Conservation (phyloP, 306 rosid genomes). For the Medicago lupulina region DNA sequence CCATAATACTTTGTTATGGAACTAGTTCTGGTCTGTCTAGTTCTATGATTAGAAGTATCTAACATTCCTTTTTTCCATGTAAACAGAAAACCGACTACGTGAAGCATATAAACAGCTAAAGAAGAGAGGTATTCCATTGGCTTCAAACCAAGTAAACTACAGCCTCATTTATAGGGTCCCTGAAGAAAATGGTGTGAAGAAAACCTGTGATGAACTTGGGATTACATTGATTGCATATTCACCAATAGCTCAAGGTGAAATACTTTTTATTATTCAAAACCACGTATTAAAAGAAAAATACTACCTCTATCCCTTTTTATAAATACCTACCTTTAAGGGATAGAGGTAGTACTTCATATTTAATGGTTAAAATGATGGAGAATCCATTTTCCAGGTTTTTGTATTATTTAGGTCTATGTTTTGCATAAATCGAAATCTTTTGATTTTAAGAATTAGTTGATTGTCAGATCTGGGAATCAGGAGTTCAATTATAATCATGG, state of each 20-base stretch:
- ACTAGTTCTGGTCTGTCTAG: slow-evolving; percentile 19
- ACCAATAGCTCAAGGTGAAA: slow-evolving; percentile 90
- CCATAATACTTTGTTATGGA: not conserved
- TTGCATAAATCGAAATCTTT: too few species aligned
- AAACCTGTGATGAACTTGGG: slow-evolving; percentile 91
- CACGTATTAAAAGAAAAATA: too few species aligned
- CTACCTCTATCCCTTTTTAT: too few species aligned
- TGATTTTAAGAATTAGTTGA: too few species aligned
- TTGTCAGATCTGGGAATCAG: too few species aligned
- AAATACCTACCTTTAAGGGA: too few species aligned
- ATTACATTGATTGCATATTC: slow-evolving; percentile 89
- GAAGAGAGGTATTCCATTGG: slow-evolving; percentile 88
- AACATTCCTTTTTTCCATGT: slow-evolving; percentile 9
- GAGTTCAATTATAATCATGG: too few species aligned
- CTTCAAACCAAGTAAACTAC: slow-evolving; percentile 94
- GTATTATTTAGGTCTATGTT: too few species aligned
- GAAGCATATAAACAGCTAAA: slow-evolving; percentile 70
- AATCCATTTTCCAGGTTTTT: too few species aligned
- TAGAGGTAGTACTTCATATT: too few species aligned
- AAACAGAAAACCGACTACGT: slow-evolving; percentile 73
- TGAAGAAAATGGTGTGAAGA: slow-evolving; percentile 87
- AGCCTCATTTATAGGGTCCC: slow-evolving; percentile 90
- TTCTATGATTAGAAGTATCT: not conserved
- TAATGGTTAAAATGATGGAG: too few species aligned
- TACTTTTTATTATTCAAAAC: slow-evolving; percentile 21